These are phyloP conservation scores for Podaxis carcinomalis DNA, from an alignment of 768 basidiomycete genomes.

Conservation along the genomic window DNA sequence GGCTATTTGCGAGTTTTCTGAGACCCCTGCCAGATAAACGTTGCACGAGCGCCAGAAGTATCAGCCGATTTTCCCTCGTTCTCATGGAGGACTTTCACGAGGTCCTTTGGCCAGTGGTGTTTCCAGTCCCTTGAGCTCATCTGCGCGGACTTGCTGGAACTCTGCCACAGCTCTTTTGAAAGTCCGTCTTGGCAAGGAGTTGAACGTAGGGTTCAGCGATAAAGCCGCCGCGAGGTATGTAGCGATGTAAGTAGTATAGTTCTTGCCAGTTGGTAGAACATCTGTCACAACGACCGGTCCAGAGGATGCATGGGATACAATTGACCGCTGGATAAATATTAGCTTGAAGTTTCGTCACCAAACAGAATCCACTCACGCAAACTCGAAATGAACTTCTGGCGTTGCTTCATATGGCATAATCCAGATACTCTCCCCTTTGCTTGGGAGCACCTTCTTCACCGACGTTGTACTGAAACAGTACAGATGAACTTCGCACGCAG, in stretches of 20 bases:
- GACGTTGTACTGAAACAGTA: too few relatives aligned
- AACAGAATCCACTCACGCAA: constrained; percentile 29
- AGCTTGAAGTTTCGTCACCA: not conserved
- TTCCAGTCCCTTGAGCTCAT: not conserved
- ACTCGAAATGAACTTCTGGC: constrained; percentile 29
- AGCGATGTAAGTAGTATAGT: constrained; percentile 35
- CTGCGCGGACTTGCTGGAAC: not conserved
- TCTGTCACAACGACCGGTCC: constrained; percentile 32
- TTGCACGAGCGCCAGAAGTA: not conserved
- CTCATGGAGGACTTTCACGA: not conserved
- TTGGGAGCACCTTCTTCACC: too few relatives aligned
- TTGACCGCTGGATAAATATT: constrained; percentile 20
- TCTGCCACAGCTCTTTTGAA: not conserved
- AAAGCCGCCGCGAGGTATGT: constrained; percentile 21
- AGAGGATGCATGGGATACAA: constrained; percentile 39
- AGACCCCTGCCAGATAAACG: not conserved
- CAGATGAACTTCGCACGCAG: too few relatives aligned
- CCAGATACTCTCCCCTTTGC: constrained; percentile 25
- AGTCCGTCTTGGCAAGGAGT: constrained; percentile 4
- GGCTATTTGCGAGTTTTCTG: not conserved
- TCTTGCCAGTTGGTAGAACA: constrained; percentile 20
- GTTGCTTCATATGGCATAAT: constrained; percentile 33
- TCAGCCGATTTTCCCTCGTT: not conserved
- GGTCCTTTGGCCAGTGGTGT: not conserved
- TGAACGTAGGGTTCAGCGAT: constrained; percentile 9